Evolutionary conservation across 2,329 filamentous ascomycete genomes (phyloP).

Genomic region (Clarireedia sp.): DNA sequence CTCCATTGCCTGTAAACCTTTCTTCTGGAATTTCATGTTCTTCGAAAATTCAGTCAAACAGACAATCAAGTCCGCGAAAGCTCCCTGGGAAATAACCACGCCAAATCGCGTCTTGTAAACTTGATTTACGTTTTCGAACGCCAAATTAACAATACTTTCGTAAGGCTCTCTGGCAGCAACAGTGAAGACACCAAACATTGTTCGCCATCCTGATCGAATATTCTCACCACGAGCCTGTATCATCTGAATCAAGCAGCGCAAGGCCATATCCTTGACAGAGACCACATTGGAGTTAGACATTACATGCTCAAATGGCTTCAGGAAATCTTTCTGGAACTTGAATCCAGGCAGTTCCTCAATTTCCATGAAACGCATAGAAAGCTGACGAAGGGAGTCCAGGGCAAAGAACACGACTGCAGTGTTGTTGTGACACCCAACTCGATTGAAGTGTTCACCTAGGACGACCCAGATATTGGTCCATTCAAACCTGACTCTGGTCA

Average conservation of each 20-base stretch:
- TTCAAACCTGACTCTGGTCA: slow-evolving; percentile 95
- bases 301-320: slow-evolving; percentile 97
- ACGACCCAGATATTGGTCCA: slow-evolving; percentile 98
- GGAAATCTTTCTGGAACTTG: slow-evolving; percentile 99
- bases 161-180: slow-evolving; percentile 89
- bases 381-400: slow-evolving; percentile 84
- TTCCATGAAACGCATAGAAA: slow-evolving; percentile 99
- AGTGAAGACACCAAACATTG: slow-evolving; percentile 98
- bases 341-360: slow-evolving; percentile 96
- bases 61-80: slow-evolving; percentile 92
- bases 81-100: slow-evolving; percentile 90
- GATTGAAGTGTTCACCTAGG: slow-evolving; percentile 96
- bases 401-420: slow-evolving; percentile 97
- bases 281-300: slow-evolving; percentile 88
- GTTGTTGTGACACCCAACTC: slow-evolving; percentile 93
- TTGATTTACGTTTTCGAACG: slow-evolving; percentile 92
- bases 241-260: slow-evolving; percentile 97
- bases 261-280: slow-evolving; percentile 92
- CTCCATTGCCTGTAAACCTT: slow-evolving; percentile 92
- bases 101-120: slow-evolving; percentile 95
- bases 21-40: slow-evolving; percentile 97
- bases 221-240: slow-evolving; percentile 95
- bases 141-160: slow-evolving; percentile 91
- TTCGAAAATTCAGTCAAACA: slow-evolving; percentile 98
- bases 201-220: slow-evolving; percentile 95